phyloP scores from a whole-genome alignment of 331 rosid genomes.

The Quercus tomentella region DNA sequence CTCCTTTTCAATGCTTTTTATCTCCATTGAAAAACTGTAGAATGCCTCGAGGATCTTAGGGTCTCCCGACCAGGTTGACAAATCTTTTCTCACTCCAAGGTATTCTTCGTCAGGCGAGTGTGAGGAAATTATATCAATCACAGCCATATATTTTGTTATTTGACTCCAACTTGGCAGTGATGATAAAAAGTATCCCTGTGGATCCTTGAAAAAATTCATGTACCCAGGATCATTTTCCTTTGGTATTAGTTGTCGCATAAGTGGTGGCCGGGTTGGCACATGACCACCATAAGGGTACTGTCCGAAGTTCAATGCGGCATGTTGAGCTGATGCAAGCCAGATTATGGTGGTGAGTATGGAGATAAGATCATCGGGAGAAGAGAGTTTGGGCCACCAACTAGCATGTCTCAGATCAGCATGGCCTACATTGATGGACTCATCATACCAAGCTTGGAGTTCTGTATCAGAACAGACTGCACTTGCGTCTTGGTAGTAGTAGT shows the following conservation, averaged over 20 bases:
- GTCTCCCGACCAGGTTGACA: slow-evolving; percentile 35
- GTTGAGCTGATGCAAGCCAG: slow-evolving; percentile 19
- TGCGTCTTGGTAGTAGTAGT: not conserved
- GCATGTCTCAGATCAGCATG: slow-evolving; percentile 22
- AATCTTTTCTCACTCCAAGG: slow-evolving; percentile 21
- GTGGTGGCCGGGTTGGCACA: slow-evolving; percentile 15
- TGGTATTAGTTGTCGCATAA: slow-evolving; percentile 4
- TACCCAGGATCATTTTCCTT: not conserved
- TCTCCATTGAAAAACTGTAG: slow-evolving; percentile 31
- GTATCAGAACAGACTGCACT: not conserved
- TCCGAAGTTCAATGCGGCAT: slow-evolving; percentile 16
- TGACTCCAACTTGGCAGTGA: not conserved
- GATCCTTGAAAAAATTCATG: not conserved
- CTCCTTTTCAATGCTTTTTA: slow-evolving; percentile 32
- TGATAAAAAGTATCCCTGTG: not conserved
- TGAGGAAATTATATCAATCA: not conserved
- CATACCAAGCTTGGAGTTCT: slow-evolving; percentile 30
- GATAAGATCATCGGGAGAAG: slow-evolving; percentile 8
- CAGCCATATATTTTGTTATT: slow-evolving; percentile 6
- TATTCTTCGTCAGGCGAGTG: slow-evolving; percentile 17
- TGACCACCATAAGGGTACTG: slow-evolving; percentile 24
- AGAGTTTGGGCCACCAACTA: slow-evolving; percentile 21
- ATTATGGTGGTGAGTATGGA: slow-evolving; percentile 18
- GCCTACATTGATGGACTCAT: slow-evolving; percentile 7
- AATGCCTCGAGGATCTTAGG: slow-evolving; percentile 36